Percentiles rank a stretch among this genome's conserved stretches.
phyloP scores from a whole-genome alignment of 306 rosid genomes.

The Pyrus communis region DNA sequence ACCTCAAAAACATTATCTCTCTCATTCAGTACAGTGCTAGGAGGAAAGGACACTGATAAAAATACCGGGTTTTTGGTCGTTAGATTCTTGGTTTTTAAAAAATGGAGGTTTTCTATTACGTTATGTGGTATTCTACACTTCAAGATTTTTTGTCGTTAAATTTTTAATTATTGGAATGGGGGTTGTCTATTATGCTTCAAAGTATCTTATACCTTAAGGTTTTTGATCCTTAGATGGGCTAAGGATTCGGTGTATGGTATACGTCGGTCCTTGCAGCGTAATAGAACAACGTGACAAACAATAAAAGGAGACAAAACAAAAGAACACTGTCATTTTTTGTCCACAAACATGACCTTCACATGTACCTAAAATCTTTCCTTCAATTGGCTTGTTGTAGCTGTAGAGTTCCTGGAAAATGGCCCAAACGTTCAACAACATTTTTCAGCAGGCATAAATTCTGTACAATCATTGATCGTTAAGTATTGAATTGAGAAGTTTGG shows the following conservation, averaged over 20 bases:
- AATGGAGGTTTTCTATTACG: too few species aligned
- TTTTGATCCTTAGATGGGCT: too few species aligned
- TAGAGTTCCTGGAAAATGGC: background rate
- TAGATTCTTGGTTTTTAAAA: too few species aligned
- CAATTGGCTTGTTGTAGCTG: background rate
- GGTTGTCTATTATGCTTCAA: too few species aligned
- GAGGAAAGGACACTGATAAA: background rate
- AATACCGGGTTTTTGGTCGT: too few species aligned
- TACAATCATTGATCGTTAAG: background rate
- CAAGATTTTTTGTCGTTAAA: too few species aligned
- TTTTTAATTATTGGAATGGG: too few species aligned
- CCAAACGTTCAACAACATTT: background rate
- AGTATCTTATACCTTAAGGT: too few species aligned
- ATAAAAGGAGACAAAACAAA: background rate
- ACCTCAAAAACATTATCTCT: conserved; percentile 60
- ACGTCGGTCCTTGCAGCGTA: too few species aligned
- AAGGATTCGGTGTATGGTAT: too few species aligned
- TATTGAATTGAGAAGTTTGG: background rate
- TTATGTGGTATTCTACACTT: too few species aligned
- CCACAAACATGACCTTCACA: background rate
- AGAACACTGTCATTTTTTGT: background rate
- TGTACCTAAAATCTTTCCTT: background rate
- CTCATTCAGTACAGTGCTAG: background rate
- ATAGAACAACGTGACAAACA: background rate
- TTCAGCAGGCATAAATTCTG: background rate